These are phyloP conservation scores for Persicaria maculosa DNA, from an alignment of 148 eudicot species.

Conservation along the genomic window DNA sequence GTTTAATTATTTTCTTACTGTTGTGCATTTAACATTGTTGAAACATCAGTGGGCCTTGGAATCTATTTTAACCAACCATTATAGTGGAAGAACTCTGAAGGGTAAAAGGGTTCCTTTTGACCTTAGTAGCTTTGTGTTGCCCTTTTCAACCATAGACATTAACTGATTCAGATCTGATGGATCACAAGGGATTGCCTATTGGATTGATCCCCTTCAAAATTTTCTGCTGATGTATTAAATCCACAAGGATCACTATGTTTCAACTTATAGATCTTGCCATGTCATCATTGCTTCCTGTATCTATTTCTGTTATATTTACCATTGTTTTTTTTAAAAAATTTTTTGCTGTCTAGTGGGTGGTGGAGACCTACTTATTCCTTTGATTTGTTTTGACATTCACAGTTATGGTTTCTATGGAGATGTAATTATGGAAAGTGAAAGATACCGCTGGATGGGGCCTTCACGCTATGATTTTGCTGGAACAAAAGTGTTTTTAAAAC, in stretches of 20 bases:
- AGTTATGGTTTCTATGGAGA: conserved; percentile 99
- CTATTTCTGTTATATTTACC: too few species aligned
- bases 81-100: too few species aligned
- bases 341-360: too few species aligned
- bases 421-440: conserved; percentile 92
- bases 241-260: neutral
- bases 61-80: too few species aligned
- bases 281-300: too few species aligned
- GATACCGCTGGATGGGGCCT: conserved; percentile 99
- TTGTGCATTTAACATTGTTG: neutral
- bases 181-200: neutral
- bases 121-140: too few species aligned
- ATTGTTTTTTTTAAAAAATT: too few species aligned
- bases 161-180: too few species aligned
- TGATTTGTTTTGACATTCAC: conserved; percentile 15
- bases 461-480: conserved; percentile 94
- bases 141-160: too few species aligned
- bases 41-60: neutral
- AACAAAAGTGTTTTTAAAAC: conserved; percentile 77
- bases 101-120: too few species aligned
- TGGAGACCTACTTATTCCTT: too few species aligned
- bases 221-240: neutral
- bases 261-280: neutral
- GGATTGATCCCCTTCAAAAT: neutral
- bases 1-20: neutral